A percentile compares a stretch with the other conserved stretches of the same genome.
Evolutionary conservation across 208 protist genomes (phyloP).

Genomic region (Acanthamoeba healyi): DNA sequence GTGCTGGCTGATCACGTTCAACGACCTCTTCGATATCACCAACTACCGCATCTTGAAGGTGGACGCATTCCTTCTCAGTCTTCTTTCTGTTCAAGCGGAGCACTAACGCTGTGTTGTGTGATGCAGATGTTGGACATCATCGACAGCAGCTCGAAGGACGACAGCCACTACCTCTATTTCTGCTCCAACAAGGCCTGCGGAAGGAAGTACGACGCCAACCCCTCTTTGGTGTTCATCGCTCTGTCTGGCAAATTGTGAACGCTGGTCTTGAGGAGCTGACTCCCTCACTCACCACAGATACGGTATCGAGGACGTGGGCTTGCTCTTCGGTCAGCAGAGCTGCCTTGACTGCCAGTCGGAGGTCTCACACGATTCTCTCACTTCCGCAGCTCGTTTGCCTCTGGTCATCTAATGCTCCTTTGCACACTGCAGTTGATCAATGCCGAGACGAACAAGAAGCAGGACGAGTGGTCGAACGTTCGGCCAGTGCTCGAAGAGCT

Average conservation of each 20-base stretch:
- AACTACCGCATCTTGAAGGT: conserved; percentile 62
- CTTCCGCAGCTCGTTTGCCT: background rate
- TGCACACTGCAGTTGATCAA: background rate
- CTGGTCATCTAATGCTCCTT: background rate
- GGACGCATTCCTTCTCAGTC: background rate
- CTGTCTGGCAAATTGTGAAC: background rate
- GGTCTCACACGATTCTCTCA: background rate
- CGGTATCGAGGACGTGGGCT: conserved; percentile 24
- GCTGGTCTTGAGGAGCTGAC: background rate
- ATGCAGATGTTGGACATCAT: conserved; percentile 66
- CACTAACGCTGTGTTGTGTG: background rate
- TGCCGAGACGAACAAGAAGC: conserved; percentile 52
- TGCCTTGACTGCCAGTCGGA: conserved; percentile 54
- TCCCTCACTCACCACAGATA: background rate
- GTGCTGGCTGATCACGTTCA: conserved; percentile 72
- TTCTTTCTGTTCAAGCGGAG: conserved; percentile 22
- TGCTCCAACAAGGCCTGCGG: conserved; percentile 60
- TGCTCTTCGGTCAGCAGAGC: conserved; percentile 42
- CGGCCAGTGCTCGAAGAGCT: conserved; percentile 11
- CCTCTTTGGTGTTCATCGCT: no score
- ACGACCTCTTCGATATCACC: conserved; percentile 59
- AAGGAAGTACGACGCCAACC: background rate
- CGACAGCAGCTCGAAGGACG: conserved; percentile 34
- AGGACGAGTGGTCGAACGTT: conserved; percentile 43
- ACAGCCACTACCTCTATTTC: conserved; percentile 48